Base-by-base conservation (phyloP, 1,284 basidiomycete genomes). In the Takashimella koratensis region DNA sequence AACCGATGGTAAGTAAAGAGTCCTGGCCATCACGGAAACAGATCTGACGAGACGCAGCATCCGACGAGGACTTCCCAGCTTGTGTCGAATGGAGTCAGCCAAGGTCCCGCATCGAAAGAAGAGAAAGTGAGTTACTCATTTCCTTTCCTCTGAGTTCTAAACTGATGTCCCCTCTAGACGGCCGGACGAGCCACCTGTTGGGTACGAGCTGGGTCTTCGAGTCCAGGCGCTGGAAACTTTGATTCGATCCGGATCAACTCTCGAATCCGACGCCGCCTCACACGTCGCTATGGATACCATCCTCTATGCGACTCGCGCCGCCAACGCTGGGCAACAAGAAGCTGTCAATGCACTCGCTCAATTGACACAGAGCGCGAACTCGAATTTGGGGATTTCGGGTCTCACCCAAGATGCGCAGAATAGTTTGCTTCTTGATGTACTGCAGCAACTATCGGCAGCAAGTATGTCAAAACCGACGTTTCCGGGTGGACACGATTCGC, bases 71-170 rank as follows among this genome's bases (percentile, higher is more conserved):
- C 65, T 76, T 1, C 66, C 73, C 1, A 64, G 66, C 23, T 67
- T 74, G 63, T 76, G 74, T 46, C 62, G 67, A 10, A 73, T 74
- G 68, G 74, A 76, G 30, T 52, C 59, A n/a, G 70, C 73, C 1
- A 48, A 65, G 12, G 45, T 69, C 20, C 67, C 68, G 4, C 61
- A 58, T 16, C 54, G 65, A 10, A 74, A 73, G 53, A 61, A 61
- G 41, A 66, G 63, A 48, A 70, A 62, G 74, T 71, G 56, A 57
- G 71, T n/a, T n/a, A n/a, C n/a, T 54, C 21, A 20, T 3, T 3
- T 5, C n/a, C 3, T 51, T 42, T 5, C 16, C 21, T 44, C 1
- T 49, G 25, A 22, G 30, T 36, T 43, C 23, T 21, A 27, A 13
- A 25, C 20, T 22, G 24, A 22, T 43, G 49, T 36, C 30, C 47